Base-by-base conservation (phyloP, 2,329 filamentous ascomycete genomes). In the Aspergillus sp. region DNA sequence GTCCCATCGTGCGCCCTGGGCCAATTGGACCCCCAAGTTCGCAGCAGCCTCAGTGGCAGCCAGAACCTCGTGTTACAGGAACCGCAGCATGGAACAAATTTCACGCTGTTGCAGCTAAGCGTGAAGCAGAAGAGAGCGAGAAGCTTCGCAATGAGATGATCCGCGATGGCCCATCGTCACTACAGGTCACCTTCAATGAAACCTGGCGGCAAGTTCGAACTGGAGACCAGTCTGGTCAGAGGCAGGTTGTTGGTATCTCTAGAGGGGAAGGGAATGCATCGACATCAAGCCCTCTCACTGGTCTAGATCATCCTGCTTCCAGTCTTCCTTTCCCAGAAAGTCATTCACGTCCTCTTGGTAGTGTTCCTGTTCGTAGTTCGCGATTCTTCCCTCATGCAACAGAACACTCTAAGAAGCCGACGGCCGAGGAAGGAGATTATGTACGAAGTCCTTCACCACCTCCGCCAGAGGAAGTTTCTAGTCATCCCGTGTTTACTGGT, bases 401-500 rank as follows among this genome's bases (percentile, higher is more conserved):
- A 27, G 70, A 69, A 47, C 62, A 57, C 48, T 51, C 42, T 37
- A 68, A 58, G 57, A 65, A 53, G 47, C 56, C 60, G 33, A 44
- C 53, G 28, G 53, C 49, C 44, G 58, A 61, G 39, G 62, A 66
- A 41, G 43, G 45, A 39, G 63, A 60, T 43, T 61, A 60, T 47
- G 53, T 61, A 45, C 64, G 62, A 43, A 69, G 65, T 45, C 66
- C 66, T 28, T 76, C 73, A 26, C 73, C 79, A 28, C 78, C 78
- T 30, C 80, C 80, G 6, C 80, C 81, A 5, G 81, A 83, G 51
- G 70, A 72, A 44, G 52, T 67, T 54, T 75, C 75, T 5, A 72
- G 70, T 41, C 70, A 83, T 55, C 80, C 80, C 11, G 80, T 72
- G 3, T 78, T 77, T 53, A 71, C 68, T 43, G 72, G 75, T 32